These are phyloP conservation scores for Phoma sp. DNA, from an alignment of 2,329 filamentous ascomycete species.

Conservation along the genomic window DNA sequence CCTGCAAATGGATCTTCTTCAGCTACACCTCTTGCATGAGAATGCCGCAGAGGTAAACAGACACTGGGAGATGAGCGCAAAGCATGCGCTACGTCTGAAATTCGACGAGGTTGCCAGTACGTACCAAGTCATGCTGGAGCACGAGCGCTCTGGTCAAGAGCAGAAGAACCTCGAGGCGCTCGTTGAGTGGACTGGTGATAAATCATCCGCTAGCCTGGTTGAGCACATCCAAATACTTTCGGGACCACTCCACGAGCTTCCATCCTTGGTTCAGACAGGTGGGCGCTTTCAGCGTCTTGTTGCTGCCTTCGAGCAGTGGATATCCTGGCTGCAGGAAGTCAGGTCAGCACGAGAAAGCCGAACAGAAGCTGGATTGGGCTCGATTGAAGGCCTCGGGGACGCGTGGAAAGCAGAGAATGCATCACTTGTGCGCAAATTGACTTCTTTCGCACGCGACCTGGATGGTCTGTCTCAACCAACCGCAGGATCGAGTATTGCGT, in stretches of 20 bases:
- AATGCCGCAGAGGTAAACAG: constrained; percentile 27
- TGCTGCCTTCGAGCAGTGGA: constrained; percentile 43
- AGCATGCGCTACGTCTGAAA: constrained; percentile 34
- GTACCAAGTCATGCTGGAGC: constrained; percentile 43
- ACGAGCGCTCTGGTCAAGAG: constrained; percentile 45
- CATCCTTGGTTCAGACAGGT: constrained; percentile 38
- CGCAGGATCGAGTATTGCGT: constrained; percentile 42
- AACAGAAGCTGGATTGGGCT: constrained; percentile 16
- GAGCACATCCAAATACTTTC: constrained; percentile 47
- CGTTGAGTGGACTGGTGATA: constrained; percentile 42
- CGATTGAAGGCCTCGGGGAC: constrained; percentile 41
- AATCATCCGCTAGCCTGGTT: constrained; percentile 34
- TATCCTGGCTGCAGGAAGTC: constrained; percentile 36
- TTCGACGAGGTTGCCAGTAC: constrained; percentile 48
- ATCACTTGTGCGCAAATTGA: constrained; percentile 44
- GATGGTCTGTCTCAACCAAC: constrained; percentile 37
- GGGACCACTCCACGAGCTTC: constrained; percentile 46
- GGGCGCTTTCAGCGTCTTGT: constrained; percentile 42
- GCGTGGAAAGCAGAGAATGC: constrained; percentile 45
- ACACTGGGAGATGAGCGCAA: constrained; percentile 45
- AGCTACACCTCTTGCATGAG: constrained; percentile 47
- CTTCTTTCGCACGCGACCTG: constrained; percentile 38
- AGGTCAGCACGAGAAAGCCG: constrained; percentile 28
- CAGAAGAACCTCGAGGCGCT: constrained; percentile 47
- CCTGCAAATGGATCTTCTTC: constrained; percentile 48